phyloP scores from a whole-genome alignment of 139 green algal species.

The Micractinium sp. region DNA sequence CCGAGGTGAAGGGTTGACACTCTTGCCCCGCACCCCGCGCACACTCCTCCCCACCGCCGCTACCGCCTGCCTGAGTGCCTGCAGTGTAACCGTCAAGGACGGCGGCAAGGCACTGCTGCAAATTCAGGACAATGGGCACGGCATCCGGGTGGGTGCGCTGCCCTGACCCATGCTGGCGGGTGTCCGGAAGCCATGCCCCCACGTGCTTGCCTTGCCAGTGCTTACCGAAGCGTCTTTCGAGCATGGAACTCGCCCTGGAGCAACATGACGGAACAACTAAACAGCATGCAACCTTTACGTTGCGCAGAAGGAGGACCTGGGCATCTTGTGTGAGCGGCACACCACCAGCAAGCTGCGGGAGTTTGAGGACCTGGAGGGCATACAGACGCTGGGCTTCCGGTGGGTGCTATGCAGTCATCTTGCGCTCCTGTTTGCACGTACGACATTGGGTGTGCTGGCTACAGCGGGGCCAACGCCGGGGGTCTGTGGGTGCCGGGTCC shows the following conservation, averaged over 20 bases:
- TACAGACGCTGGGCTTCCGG: constrained; percentile 28
- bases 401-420: neutral
- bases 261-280: too few species aligned
- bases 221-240: neutral
- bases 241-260: too few species aligned
- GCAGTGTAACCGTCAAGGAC: constrained; percentile 85
- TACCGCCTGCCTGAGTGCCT: neutral
- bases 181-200: neutral
- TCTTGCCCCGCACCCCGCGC: neutral
- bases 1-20: too few species aligned
- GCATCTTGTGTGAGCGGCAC: constrained; percentile 87
- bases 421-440: neutral
- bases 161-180: neutral
- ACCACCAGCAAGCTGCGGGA: constrained; percentile 93
- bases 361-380: constrained; percentile 90
- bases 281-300: neutral
- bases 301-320: constrained; percentile 83
- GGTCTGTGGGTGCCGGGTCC: too few species aligned
- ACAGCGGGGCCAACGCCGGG: neutral
- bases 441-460: too few species aligned
- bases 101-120: constrained; percentile 93
- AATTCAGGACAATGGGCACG: constrained; percentile 93
- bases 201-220: neutral
- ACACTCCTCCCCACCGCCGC: neutral
- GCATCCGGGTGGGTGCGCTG: constrained; percentile 72